Evolutionary conservation across 2,329 filamentous ascomycete genomes (phyloP).

Genomic region (Moelleriella libera): DNA sequence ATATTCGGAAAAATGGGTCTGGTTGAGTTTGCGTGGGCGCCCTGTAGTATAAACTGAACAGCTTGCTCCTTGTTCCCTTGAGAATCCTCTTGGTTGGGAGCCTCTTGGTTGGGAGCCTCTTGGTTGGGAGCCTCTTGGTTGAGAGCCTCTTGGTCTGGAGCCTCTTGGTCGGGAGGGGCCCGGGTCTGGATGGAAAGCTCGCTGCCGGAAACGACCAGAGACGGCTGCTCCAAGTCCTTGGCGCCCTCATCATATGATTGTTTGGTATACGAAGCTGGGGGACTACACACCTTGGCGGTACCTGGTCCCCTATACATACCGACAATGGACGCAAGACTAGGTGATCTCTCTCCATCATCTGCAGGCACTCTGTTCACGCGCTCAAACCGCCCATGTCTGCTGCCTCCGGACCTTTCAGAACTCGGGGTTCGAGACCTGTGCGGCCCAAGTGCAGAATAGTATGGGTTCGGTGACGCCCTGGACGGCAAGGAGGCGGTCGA

Average conservation of each 20-base stretch:
- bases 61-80: neutral
- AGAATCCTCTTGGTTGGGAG: neutral
- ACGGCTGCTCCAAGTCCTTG: slow-evolving; percentile 30
- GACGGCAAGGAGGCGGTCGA: slow-evolving; percentile 25
- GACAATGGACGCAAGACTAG: slow-evolving; percentile 34
- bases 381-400: slow-evolving; percentile 13
- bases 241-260: slow-evolving; percentile 39
- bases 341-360: slow-evolving; percentile 25
- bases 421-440: slow-evolving; percentile 20
- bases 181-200: slow-evolving; percentile 4
- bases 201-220: neutral
- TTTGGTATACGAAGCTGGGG: slow-evolving; percentile 14
- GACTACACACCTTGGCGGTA: slow-evolving; percentile 12
- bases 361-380: slow-evolving; percentile 20
- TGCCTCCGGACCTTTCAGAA: slow-evolving; percentile 14
- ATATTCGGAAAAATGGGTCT: too few relatives aligned
- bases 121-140: neutral
- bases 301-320: slow-evolving; percentile 28
- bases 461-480: slow-evolving; percentile 12
- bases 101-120: neutral
- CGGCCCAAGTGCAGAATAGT: slow-evolving; percentile 8
- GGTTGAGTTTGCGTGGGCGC: too few relatives aligned
- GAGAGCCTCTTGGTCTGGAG: slow-evolving; percentile 5
- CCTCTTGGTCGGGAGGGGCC: slow-evolving; percentile 3
- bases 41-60: neutral